Base-by-base conservation (phyloP, 2,329 filamentous ascomycete genomes). In the Aureobasidium sp. region DNA sequence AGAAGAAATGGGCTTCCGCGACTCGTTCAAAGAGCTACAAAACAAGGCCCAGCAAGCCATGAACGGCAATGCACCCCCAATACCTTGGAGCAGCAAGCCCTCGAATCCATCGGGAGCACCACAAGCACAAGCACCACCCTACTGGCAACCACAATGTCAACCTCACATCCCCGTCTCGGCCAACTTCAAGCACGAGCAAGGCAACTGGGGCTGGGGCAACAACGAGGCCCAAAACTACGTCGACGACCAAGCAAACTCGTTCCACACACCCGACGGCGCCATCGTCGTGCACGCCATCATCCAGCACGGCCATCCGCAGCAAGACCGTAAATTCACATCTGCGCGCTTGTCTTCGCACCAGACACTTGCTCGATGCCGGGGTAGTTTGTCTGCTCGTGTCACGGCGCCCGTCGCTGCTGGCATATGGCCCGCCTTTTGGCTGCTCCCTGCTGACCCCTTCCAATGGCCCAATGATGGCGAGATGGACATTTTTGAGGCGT, bases 361-460 rank as follows among this genome's bases (percentile, higher is more conserved):
- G 57, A 78, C 75, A 4, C 70, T 83, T 0, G 69, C 64, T 2
- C 70, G 76, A 2, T 70, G 77, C 37, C 69, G 74, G 27, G 79
- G 79, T 24, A 79, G 74, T 44, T 63, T 83, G 37, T 73, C 73
- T 2, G 79, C 75, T 2, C 71, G 73, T 1, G 71, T 81, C 10
- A 68, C 70, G 0, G 71, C 77, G 0, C 79, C 79, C 0, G 77
- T 74, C 49, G 79, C 79, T 0, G 62, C 68, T 2, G 79, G 79
- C 3, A 76, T 83, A 41, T 83, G 79, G 79, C 79, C 79, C 1
- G 79, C 79, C 0, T 81, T 81, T 60, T 83, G 79, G 79, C 71
- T 82, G 49, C 67, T 83, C 5, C 79, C 79, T 0, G 64, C 71
- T 27, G 77, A 82, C 58, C 79, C 79, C 0, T 82, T 81, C 59